Percentiles rank a stretch among this genome's conserved stretches.
Conservation (phyloP, 345 rosid species). For the Acer saccharum region DNA sequence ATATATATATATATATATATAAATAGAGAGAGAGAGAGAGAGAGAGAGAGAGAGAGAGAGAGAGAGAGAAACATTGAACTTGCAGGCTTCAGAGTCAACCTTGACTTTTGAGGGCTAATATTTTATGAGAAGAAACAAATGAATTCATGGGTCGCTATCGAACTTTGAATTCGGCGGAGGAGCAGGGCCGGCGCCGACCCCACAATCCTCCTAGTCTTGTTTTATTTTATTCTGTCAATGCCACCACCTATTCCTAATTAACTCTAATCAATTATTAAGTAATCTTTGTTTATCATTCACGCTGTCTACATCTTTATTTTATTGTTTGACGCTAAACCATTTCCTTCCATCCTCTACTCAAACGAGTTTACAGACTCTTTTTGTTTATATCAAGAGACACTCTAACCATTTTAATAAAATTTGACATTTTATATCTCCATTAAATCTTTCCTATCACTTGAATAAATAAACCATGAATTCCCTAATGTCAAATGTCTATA, state of each 20-base stretch:
- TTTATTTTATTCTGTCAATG: background rate
- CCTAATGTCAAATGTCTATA: too few species aligned
- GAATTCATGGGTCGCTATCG: constrained; percentile 14
- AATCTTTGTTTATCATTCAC: background rate
- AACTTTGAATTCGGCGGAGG: constrained; percentile 21
- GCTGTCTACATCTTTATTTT: background rate
- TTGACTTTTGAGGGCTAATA: constrained; percentile 16
- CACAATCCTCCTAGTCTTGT: constrained; percentile 17
- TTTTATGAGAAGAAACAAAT: background rate
- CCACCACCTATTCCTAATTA: too few species aligned
- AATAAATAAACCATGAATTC: too few species aligned
- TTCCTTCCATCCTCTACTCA: too few species aligned
- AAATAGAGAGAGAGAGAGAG: too few species aligned
- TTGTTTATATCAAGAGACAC: background rate
- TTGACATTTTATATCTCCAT: too few species aligned
- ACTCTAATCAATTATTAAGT: constrained; percentile 7
- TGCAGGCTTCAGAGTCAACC: constrained; percentile 2
- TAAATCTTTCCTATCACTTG: too few species aligned
- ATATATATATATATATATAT: too few species aligned
- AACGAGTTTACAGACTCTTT: background rate
- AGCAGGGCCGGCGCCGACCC: constrained; percentile 76
- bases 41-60: too few species aligned
- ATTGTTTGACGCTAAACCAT: too few species aligned
- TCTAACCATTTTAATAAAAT: too few species aligned
- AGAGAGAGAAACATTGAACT: too few species aligned